These are phyloP conservation scores for Hypoxylon sp. DNA, from an alignment of 2,329 filamentous ascomycete genomes.

Conservation along the genomic window DNA sequence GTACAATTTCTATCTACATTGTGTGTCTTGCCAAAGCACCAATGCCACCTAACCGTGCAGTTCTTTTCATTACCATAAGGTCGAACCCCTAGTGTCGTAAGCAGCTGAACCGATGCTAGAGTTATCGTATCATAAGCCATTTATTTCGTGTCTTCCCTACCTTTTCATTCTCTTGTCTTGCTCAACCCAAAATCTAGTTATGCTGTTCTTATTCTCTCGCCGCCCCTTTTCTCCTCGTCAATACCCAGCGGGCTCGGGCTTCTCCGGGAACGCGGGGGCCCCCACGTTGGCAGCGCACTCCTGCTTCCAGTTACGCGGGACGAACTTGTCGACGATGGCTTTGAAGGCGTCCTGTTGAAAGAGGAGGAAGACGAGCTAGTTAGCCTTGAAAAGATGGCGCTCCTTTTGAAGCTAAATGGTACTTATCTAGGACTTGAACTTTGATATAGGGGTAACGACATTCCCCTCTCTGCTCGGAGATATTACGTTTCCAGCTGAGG, in stretches of 20 bases:
- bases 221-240: slow-evolving; percentile 28
- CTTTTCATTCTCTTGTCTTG: background rate
- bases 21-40: background rate
- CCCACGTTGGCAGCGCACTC: slow-evolving; percentile 58
- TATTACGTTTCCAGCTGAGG: background rate
- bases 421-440: background rate
- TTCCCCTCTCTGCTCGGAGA: background rate
- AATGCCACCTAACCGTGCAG: slow-evolving; percentile 3
- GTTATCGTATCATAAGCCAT: no score
- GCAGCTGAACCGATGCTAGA: no score
- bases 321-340: slow-evolving; percentile 87
- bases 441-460: background rate
- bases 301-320: slow-evolving; percentile 77
- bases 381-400: background rate
- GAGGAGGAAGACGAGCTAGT: background rate
- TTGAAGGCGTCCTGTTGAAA: slow-evolving; percentile 84
- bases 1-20: background rate
- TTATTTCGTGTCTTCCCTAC: no score
- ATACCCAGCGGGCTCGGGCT: slow-evolving; percentile 62
- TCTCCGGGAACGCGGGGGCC: slow-evolving; percentile 54
- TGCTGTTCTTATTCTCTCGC: background rate
- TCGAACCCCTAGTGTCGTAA: no score
- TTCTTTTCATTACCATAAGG: background rate
- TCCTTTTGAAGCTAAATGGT: no score
- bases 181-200: background rate